Conservation (phyloP, 257 asterid genomes). For the Asclepias syriaca region DNA sequence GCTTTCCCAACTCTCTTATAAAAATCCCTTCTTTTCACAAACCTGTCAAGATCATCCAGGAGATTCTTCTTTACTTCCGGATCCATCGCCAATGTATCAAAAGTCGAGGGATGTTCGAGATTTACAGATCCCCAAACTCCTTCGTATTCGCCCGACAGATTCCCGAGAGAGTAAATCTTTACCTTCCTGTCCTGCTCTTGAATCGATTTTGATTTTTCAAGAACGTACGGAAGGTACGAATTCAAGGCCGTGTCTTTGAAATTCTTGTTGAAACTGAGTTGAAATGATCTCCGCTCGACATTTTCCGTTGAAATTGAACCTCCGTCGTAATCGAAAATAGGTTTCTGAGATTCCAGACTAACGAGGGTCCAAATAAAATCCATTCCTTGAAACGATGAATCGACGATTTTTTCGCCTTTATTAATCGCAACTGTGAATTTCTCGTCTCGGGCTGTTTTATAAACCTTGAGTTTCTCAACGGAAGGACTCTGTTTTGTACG, state of each 20-base stretch:
- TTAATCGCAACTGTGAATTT: conserved; percentile 6
- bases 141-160: background rate
- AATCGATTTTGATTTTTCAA: conserved; percentile 21
- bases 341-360: conserved; percentile 13
- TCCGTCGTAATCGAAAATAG: conserved; percentile 5
- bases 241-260: conserved; percentile 14
- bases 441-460: conserved; percentile 10
- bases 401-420: conserved; percentile 19
- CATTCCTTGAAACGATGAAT: conserved; percentile 16
- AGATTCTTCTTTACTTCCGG: conserved; percentile 25
- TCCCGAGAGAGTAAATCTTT: conserved; percentile 17
- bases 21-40: conserved; percentile 46
- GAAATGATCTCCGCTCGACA: conserved; percentile 16
- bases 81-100: conserved; percentile 53
- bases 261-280: conserved; percentile 18
- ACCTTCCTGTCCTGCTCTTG: conserved; percentile 20
- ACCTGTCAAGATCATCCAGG: conserved; percentile 44
- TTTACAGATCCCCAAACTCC: conserved; percentile 15
- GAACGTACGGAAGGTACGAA: conserved; percentile 20
- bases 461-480: conserved; percentile 16
- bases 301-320: background rate
- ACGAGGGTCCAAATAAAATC: conserved; percentile 19
- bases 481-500: conserved; percentile 8
- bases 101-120: conserved; percentile 40
- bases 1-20: conserved; percentile 62